Conservation (phyloP, 1,284 basidiomycete genomes). For the Boletellus sp. region DNA sequence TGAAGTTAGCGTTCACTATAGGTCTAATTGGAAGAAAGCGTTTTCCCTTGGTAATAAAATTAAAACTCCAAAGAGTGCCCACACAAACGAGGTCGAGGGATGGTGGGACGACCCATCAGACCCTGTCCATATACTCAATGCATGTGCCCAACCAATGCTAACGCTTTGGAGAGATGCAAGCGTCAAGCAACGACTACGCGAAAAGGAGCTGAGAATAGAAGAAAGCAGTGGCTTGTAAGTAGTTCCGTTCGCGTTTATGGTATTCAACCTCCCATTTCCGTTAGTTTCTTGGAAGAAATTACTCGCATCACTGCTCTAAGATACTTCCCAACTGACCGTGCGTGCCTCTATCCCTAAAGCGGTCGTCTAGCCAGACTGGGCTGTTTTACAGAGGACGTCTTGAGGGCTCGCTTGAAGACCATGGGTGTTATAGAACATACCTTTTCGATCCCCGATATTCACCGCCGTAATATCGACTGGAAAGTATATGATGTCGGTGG, state of each 20-base stretch:
- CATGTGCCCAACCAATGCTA: conserved; percentile 59
- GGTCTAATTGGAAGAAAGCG: conserved; percentile 70
- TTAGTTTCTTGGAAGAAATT: conserved; percentile 76
- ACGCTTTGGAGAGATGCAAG: conserved; percentile 68
- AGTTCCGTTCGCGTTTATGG: background rate
- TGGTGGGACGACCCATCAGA: conserved; percentile 84
- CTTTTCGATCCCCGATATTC: conserved; percentile 59
- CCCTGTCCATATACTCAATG: conserved; percentile 66
- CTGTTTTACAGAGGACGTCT: conserved; percentile 57
- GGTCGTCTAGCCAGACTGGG: background rate
- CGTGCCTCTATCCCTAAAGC: conserved; percentile 23
- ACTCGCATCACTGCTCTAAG: conserved; percentile 72
- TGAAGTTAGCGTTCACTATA: conserved; percentile 61
- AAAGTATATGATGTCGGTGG: conserved; percentile 81
- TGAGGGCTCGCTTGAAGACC: conserved; percentile 69
- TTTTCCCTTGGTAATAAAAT: conserved; percentile 57
- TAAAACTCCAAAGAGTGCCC: conserved; percentile 61
- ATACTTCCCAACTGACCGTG: conserved; percentile 77
- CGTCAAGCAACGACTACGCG: conserved; percentile 57
- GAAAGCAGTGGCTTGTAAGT: conserved; percentile 81
- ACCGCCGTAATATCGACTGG: conserved; percentile 63
- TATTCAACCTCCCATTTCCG: conserved; percentile 9
- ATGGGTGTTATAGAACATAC: conserved; percentile 75
- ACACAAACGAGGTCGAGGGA: conserved; percentile 66
- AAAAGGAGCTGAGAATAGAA: conserved; percentile 65